Base-by-base conservation (phyloP, 441 rosid species). In the Pelargonium exstipulatum region DNA sequence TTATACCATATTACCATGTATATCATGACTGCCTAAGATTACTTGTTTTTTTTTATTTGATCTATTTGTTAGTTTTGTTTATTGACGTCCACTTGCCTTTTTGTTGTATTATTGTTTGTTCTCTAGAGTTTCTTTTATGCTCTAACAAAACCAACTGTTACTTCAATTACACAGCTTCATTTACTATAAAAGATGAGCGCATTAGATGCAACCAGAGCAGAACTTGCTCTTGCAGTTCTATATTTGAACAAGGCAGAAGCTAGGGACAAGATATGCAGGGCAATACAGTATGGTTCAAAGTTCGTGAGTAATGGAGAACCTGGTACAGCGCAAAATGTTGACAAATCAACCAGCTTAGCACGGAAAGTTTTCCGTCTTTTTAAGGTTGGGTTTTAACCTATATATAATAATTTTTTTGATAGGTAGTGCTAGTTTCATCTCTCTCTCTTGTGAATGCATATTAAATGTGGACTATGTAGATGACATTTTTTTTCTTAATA, bases 231-330 rank as follows among this genome's bases (percentile, higher is more conserved):
- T 67, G 62, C 89, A 14, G 90, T 92, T 63, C 73, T 92, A 37
- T 95, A 88, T 80, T 86, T 95, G 87, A 90, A 88, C 74, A 92
- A 92, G 82, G 97, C 96, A 77, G 99, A 92, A 75, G 97, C 99
- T 74, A 88, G 97, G 80, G 99, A 95, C 81, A 95, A 95, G 95
- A 89, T 95, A 72, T 95, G 97, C 73, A 82, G 96, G 83, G 97
- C 98, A 68, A 95, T 95, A 77, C 98, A 92, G 60, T 92, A 90
- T 64, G 99, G 98, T 77, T 92, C 99, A 0, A 95, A 92, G 73
- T 95, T 90, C 76, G 37, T 95, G 79, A 92, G 99, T 57, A 48
- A 84, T 65, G 99, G 98, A 12, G 82, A 90, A 71, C 89, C 97
- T 76, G 98, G 99, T 72, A 87, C 92, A 0, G 97, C 99, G 69